These are phyloP conservation scores for Castanopsis chinensis DNA, from an alignment of 306 rosid species.

Conservation along the genomic window DNA sequence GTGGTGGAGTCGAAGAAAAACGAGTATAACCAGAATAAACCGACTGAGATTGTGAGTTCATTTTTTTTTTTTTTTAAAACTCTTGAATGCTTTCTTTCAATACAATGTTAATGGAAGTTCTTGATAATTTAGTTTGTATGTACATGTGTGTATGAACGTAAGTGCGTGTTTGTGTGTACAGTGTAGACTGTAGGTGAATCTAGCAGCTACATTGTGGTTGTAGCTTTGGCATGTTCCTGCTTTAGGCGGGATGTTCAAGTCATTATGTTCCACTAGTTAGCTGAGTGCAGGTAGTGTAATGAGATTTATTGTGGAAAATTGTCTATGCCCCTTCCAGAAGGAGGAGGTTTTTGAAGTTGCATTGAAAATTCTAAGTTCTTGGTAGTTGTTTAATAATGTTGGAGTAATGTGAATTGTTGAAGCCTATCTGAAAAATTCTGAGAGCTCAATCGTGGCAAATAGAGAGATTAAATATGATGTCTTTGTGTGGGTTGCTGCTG, in stretches of 20 bases:
- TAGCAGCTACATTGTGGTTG: background rate
- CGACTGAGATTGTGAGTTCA: conserved; percentile 85
- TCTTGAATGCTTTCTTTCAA: background rate
- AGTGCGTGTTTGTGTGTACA: background rate
- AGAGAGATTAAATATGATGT: background rate
- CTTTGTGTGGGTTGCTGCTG: background rate
- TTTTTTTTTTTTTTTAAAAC: background rate
- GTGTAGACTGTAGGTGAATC: background rate
- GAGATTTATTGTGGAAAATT: background rate
- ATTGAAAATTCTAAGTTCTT: background rate
- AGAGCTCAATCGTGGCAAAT: background rate
- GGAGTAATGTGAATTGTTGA: background rate
- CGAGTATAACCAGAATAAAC: conserved; percentile 84
- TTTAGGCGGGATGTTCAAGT: background rate
- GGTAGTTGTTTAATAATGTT: background rate
- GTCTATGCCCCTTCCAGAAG: background rate
- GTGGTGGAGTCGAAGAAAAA: conserved; percentile 85
- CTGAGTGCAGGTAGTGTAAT: background rate
- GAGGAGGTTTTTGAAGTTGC: background rate
- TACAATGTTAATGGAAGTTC: background rate
- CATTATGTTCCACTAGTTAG: background rate
- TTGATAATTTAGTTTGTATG: too few relatives aligned
- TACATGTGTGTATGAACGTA: too few relatives aligned
- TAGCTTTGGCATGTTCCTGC: background rate
- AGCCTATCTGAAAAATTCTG: background rate